Base-by-base conservation (phyloP, 169 alveolate genomes). In the Plasmodium gallinaceum region DNA sequence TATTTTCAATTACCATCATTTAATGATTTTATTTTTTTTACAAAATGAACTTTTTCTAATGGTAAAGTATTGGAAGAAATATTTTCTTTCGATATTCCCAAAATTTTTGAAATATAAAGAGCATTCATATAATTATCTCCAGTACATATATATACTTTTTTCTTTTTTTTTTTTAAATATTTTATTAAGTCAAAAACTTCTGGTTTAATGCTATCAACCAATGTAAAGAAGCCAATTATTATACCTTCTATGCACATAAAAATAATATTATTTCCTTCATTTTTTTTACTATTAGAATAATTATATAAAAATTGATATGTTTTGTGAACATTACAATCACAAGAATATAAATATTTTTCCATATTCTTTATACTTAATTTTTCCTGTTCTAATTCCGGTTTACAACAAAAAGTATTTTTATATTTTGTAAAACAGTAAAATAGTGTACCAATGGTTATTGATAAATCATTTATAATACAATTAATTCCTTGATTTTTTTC, bases 171-270 rank as follows among this genome's bases (percentile, higher is more conserved):
- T 62, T 80, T 80, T 22, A 80, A 60, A 32, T 20, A 61, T 16
- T 71, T 65, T 54, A 80, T 80, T 43, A 80, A 57, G 18, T 66
- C 90, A 80, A 80, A 80, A 9, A 65, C 90, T 45, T 80, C 80
- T 12, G 80, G 90, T 66, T 80, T 80, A 26, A 80, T 80, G 22
- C 68, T 74, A 57, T 80, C 90, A 39, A 80, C 78, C 24, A 80
- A 58, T 20, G 80, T 80, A 42, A 65, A 80, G 68, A 80, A 80
- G 5, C 90, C 90, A 58, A 80, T 80, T 20, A 80, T 57, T 26
- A 80, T 80, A 22, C 90, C 90, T 66, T 80, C 90, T 51, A 80
- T 80, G 16, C 73, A 66, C 90, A 80, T 80, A 80, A 80, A 80
- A 80, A 80, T 80, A 18, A 80, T 80, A 57, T 80, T 80, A 39